Conservation (phyloP, 2,329 filamentous ascomycete species). For the Pseudocercospora eumusae region DNA sequence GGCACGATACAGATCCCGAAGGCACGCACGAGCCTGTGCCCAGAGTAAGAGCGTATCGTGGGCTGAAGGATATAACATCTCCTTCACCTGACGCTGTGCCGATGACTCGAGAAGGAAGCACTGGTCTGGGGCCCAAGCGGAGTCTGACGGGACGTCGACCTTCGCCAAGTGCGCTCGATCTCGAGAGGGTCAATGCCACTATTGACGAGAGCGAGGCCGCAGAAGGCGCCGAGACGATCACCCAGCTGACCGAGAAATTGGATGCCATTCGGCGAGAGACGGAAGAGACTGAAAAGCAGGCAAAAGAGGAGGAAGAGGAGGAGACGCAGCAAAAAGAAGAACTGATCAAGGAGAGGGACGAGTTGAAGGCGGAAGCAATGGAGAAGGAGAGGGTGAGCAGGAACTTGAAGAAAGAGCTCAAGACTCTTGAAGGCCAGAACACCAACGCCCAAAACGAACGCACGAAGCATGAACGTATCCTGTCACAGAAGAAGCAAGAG, state of each 20-base stretch:
- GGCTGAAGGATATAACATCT: slow-evolving; percentile 56
- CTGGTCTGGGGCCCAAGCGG: slow-evolving; percentile 57
- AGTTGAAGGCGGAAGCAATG: slow-evolving; percentile 73
- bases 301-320: slow-evolving; percentile 61
- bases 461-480: slow-evolving; percentile 70
- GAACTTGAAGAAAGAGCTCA: slow-evolving; percentile 77
- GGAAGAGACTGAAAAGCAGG: slow-evolving; percentile 72
- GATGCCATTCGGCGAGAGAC: slow-evolving; percentile 80
- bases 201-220: slow-evolving; percentile 47
- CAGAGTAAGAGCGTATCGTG: slow-evolving; percentile 53
- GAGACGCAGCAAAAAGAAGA: slow-evolving; percentile 48
- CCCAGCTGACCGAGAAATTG: slow-evolving; percentile 78
- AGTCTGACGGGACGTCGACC: slow-evolving; percentile 70
- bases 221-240: slow-evolving; percentile 66
- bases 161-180: slow-evolving; percentile 56
- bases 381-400: slow-evolving; percentile 90
- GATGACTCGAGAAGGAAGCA: slow-evolving; percentile 67
- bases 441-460: slow-evolving; percentile 76
- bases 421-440: slow-evolving; percentile 77
- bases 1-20: slow-evolving; percentile 41
- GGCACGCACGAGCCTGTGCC: slow-evolving; percentile 53
- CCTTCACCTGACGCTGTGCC: slow-evolving; percentile 63
- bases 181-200: slow-evolving; percentile 44
- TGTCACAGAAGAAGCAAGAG: slow-evolving; percentile 70
- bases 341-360: slow-evolving; percentile 74